Base-by-base conservation (phyloP, 2,329 filamentous ascomycete genomes). In the Metarhizium humberi region DNA sequence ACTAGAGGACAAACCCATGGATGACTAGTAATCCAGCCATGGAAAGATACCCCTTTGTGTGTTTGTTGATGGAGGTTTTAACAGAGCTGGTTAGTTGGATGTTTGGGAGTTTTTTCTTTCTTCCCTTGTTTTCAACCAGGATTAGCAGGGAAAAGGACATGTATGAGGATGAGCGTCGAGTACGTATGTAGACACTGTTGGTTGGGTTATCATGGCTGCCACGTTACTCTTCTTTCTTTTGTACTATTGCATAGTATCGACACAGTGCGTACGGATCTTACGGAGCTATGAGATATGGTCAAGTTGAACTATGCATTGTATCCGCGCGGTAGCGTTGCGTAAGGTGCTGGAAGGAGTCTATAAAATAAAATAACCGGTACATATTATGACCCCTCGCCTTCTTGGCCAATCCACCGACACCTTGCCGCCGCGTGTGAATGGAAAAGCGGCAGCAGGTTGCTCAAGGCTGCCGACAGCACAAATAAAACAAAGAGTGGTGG, bases 1-100 rank as follows among this genome's bases (percentile, higher is more conserved):
- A 29, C 71, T 80, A 42, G 76, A 79, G 58, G 77, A 80, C 62
- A 74, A 72, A 62, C 74, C 77, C 42, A 80, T 80, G 75, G 75
- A 76, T 53, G 72, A 79, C 60, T 79, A 75, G 61, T 63, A 52
- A 58, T 43, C 51, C 32, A 36, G 18, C 36, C 54, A 53, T 54
- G 43, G 29, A 14, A 36, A n/a, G 25, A 29, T 25, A 25, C 43
- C 43, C n/a, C 25, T 43, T 52, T 40, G 34, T 18, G 25, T 25
- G 25, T 25, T 20, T 34, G 50, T 4, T 52, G 16, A 52, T n/a
- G 38, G 29, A 49, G 18, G 52, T 46, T 25, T 25, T 25, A 1
- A 25, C 25, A 25, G 25, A 25, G 25, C 25, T 25, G 25, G 25
- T 25, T 25, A 25, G 25, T 6, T 46, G n/a, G 20, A 46, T 11